A percentile compares a stretch with the other conserved stretches of the same genome.
Evolutionary conservation across 2,329 filamentous ascomycete species (phyloP).

Genomic region (Cladosporium sp.): DNA sequence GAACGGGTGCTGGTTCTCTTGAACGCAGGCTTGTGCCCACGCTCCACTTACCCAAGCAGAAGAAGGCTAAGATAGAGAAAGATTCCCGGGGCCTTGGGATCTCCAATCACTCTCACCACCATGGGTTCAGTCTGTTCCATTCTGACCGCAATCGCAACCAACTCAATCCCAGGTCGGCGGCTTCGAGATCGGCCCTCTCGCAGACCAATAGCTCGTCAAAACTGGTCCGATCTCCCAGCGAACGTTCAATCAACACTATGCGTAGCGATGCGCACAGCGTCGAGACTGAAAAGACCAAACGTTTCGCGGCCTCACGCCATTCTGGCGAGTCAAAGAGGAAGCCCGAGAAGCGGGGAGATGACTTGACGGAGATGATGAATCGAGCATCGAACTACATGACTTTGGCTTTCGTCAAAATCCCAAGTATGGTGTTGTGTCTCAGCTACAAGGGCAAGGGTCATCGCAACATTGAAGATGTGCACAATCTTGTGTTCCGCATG

Average conservation of each 20-base stretch:
- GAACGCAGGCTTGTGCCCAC: constrained; percentile 82
- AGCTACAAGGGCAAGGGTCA: constrained; percentile 96
- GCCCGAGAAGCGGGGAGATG: constrained; percentile 70
- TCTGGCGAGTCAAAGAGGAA: constrained; percentile 23
- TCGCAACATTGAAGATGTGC: constrained; percentile 92
- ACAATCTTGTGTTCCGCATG: constrained; percentile 95
- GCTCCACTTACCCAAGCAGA: constrained; percentile 50
- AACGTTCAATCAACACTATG: constrained; percentile 27
- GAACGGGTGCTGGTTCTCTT: constrained; percentile 66
- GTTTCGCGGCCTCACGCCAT: constrained; percentile 25
- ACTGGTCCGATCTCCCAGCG: constrained; percentile 29
- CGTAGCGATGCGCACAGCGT: constrained; percentile 21
- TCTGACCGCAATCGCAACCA: constrained; percentile 28
- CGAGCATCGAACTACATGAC: constrained; percentile 98
- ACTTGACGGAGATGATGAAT: constrained; percentile 93
- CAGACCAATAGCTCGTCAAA: constrained; percentile 21
- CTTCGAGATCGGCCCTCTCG: constrained; percentile 23
- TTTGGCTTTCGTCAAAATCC: constrained; percentile 89
- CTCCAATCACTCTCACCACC: constrained; percentile 21
- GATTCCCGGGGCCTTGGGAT: constrained; percentile 32
- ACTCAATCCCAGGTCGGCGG: constrained; percentile 16
- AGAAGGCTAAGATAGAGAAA: constrained; percentile 19
- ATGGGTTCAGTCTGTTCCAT: constrained; percentile 42
- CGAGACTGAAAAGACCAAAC: constrained; percentile 28
- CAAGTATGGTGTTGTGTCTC: constrained; percentile 89